These are phyloP conservation scores for Lasiodiplodia hormozganensis DNA, from an alignment of 2,329 filamentous ascomycete species.

Conservation along the genomic window DNA sequence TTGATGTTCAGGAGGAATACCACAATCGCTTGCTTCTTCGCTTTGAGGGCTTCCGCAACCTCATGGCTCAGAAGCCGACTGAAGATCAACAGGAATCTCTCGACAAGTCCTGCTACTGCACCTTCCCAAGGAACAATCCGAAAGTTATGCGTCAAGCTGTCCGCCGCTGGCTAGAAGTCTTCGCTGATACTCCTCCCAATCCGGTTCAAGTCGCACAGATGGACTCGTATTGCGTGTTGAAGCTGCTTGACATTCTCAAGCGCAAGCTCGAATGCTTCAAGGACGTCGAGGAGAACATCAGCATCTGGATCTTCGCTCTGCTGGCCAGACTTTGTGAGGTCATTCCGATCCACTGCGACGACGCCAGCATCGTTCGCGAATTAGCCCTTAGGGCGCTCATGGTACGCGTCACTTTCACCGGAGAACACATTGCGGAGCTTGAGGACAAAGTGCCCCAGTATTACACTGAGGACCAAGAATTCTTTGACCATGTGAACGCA, in stretches of 20 bases:
- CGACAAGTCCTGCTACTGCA: constrained; percentile 21
- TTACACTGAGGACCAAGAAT: constrained; percentile 37
- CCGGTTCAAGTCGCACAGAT: constrained; percentile 60
- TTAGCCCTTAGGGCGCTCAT: constrained; percentile 78
- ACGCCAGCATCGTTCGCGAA: constrained; percentile 67
- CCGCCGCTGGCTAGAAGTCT: constrained; percentile 20
- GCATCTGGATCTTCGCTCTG: constrained; percentile 85
- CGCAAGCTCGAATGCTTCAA: constrained; percentile 68
- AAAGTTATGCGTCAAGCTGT: constrained; percentile 44
- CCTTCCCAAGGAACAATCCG: constrained; percentile 33
- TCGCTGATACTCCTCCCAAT: constrained; percentile 50
- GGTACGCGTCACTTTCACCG: constrained; percentile 58
- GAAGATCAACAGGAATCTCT: constrained; percentile 3
- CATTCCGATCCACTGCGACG: constrained; percentile 41
- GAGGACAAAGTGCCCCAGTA: constrained; percentile 37
- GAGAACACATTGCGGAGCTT: constrained; percentile 35
- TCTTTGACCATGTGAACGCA: constrained; percentile 12
- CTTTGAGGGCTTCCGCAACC: constrained; percentile 9
- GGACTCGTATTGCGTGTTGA: constrained; percentile 70
- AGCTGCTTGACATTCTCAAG: constrained; percentile 67
- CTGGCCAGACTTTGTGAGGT: constrained; percentile 76
- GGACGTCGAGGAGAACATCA: constrained; percentile 69
- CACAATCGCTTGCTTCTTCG: constrained; percentile 56
- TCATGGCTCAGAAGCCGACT: constrained; percentile 2
- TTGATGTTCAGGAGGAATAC: constrained; percentile 54